Base-by-base conservation (phyloP, 768 basidiomycete species). In the Pluteus cervinus region DNA sequence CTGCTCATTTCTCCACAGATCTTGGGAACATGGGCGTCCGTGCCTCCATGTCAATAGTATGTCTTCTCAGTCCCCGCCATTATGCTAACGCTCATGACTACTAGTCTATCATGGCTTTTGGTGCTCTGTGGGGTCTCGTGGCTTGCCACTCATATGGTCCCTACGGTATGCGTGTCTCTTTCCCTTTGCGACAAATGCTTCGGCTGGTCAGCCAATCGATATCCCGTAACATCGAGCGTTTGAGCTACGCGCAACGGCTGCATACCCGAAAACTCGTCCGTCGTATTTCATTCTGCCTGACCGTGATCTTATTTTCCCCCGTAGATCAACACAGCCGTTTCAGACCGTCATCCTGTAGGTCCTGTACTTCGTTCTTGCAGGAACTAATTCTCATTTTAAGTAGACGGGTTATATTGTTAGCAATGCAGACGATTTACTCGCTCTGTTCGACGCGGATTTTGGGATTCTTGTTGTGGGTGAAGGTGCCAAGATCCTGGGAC, bases 131-230 rank as follows among this genome's bases (percentile, higher is more conserved):
- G 87, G 87, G 86, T 24, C 65, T 90, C 8, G 77, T 87, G 34
- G 70, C 80, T 4, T 86, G 83, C 49, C 86, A 87, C 52, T 76
- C 79, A 0, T 91, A 88, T 46, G 86, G 87, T 1, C 43, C 65
- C 8, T 68, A 73, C 43, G 86, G 87, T n/a, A 86, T 86, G 77
- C 75, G 88, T 7, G 84, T 89, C 5, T 86, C 86, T 2, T 88
- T 89, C 60, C 83, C 84, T 3, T 79, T 88, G 5, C 73, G 86
- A 16, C 86, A 88, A 54, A 86, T 89, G 71, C 70, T 89, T 33
- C 73, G 83, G 14, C 71, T 89, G 7, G 63, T 89, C 32, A 82
- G 81, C 48, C 85, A 88, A 53, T 76, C 83, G 2, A 82, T 89
- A 42, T 85, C 82, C 22, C 69, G 79, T 34, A 86, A 87, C 50